phyloP scores from a whole-genome alignment of 192 early-diverging fungal genomes.

The Glomus cerebriforme region DNA sequence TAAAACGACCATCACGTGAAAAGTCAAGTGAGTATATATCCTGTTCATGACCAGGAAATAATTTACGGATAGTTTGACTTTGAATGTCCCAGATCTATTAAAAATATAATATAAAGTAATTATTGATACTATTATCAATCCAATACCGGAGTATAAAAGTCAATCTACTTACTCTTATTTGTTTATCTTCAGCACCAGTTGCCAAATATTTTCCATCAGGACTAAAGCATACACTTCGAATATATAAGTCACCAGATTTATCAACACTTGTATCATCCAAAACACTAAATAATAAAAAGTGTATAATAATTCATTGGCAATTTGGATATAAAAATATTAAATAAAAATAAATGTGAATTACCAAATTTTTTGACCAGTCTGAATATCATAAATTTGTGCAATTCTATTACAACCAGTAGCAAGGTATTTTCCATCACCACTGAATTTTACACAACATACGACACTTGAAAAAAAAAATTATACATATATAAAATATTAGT shows the following conservation, averaged over 20 bases:
- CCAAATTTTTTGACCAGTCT: slow-evolving; percentile 71
- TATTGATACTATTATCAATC: not conserved
- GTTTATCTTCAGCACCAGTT: slow-evolving; percentile 95
- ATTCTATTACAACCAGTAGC: slow-evolving; percentile 93
- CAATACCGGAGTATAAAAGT: not conserved
- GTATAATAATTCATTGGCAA: not conserved
- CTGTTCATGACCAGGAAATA: slow-evolving; percentile 86
- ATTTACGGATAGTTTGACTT: slow-evolving; percentile 62
- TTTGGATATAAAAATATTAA: not conserved
- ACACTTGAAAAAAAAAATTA: slow-evolving; percentile 80
- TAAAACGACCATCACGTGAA: slow-evolving; percentile 81
- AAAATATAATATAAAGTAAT: not conserved
- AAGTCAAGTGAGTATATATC: slow-evolving; percentile 98
- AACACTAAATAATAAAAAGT: slow-evolving; percentile 50
- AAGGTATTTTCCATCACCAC: slow-evolving; percentile 85
- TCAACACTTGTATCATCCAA: slow-evolving; percentile 76
- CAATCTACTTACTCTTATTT: slow-evolving; percentile 69
- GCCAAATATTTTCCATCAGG: slow-evolving; percentile 89
- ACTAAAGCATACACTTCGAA: slow-evolving; percentile 94
- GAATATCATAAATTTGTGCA: slow-evolving; percentile 88
- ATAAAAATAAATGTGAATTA: slow-evolving; percentile 35
- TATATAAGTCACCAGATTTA: slow-evolving; percentile 87
- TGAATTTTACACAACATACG: slow-evolving; percentile 97
- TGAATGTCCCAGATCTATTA: slow-evolving; percentile 69
- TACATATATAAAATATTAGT: slow-evolving; percentile 46